A percentile compares a stretch with the other conserved stretches of the same genome.
phyloP scores from a whole-genome alignment of 2,329 filamentous ascomycete species.

The Metarhizium album region DNA sequence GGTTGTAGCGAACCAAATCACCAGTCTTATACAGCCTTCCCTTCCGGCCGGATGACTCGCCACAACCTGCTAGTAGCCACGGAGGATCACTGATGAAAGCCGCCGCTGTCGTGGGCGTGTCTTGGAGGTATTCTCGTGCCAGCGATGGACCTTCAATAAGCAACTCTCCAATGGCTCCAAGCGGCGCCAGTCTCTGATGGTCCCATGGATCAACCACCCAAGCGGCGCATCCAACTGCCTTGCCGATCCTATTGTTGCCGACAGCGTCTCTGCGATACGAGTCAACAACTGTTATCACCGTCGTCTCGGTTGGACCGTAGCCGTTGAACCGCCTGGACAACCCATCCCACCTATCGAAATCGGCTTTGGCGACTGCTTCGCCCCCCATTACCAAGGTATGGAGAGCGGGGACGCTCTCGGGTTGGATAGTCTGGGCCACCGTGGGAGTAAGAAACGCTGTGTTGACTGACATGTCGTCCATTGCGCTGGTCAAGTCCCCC shows the following conservation, averaged over 20 bases:
- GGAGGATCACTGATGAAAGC: not conserved
- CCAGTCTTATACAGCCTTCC: not conserved
- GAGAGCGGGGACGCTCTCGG: not conserved
- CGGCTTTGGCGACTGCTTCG: not conserved
- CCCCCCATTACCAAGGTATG: not conserved
- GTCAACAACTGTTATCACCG: no score
- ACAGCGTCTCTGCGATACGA: no score
- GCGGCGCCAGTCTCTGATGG: not conserved
- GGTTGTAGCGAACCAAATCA: not conserved
- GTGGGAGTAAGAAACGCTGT: not conserved
- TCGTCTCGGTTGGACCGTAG: no score
- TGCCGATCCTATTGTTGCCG: not conserved
- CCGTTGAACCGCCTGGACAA: no score
- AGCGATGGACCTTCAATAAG: not conserved
- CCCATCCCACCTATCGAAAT: not conserved
- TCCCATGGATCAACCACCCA: not conserved
- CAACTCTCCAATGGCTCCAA: not conserved
- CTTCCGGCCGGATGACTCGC: not conserved
- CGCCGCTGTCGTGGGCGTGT: not conserved
- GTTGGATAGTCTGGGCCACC: not conserved
- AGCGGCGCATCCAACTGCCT: not conserved
- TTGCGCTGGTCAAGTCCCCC: not conserved
- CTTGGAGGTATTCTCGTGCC: not conserved
- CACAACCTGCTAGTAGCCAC: not conserved
- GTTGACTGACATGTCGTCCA: not conserved